phyloP scores from a whole-genome alignment of 2,329 filamentous ascomycete genomes.

The Aspergillus sp. region DNA sequence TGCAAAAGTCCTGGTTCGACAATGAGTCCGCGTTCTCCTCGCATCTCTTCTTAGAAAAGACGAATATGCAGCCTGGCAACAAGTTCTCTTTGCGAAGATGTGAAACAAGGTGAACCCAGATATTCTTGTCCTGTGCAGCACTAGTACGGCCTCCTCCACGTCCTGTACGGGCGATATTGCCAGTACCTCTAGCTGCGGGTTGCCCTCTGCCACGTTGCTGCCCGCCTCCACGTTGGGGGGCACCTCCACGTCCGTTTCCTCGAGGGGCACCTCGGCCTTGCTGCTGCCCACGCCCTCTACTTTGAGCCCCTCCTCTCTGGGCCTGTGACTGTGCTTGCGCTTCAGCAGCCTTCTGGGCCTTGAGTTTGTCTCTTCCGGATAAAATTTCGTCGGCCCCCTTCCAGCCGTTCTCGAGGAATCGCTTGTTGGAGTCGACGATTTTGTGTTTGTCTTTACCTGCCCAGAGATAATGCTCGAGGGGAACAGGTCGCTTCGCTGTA shows the following conservation, averaged over 20 bases:
- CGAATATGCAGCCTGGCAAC: conserved; percentile 91
- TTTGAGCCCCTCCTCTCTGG: conserved; percentile 49
- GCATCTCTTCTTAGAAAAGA: conserved; percentile 96
- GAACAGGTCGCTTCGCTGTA: conserved; percentile 88
- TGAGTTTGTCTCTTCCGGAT: conserved; percentile 72
- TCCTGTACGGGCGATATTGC: conserved; percentile 85
- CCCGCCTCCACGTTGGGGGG: background rate
- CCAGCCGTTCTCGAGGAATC: conserved; percentile 87
- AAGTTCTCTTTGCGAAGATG: conserved; percentile 80
- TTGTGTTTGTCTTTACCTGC: conserved; percentile 87
- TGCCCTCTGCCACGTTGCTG: conserved; percentile 50
- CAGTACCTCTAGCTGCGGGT: conserved; percentile 54
- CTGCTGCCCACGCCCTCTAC: conserved; percentile 47
- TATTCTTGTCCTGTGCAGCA: conserved; percentile 86
- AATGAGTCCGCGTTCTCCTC: conserved; percentile 95
- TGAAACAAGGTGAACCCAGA: conserved; percentile 94
- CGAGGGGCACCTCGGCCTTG: conserved; percentile 39
- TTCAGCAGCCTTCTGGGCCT: conserved; percentile 47
- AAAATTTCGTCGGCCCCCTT: conserved; percentile 82
- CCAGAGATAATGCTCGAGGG: conserved; percentile 94
- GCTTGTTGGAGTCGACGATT: conserved; percentile 89
- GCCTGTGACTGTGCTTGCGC: conserved; percentile 46
- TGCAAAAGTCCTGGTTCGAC: conserved; percentile 92
- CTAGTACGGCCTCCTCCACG: conserved; percentile 79
- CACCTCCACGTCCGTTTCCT: conserved; percentile 38